Conservation (phyloP, 2,329 filamentous ascomycete species). For the Curvularia eragrostidis region DNA sequence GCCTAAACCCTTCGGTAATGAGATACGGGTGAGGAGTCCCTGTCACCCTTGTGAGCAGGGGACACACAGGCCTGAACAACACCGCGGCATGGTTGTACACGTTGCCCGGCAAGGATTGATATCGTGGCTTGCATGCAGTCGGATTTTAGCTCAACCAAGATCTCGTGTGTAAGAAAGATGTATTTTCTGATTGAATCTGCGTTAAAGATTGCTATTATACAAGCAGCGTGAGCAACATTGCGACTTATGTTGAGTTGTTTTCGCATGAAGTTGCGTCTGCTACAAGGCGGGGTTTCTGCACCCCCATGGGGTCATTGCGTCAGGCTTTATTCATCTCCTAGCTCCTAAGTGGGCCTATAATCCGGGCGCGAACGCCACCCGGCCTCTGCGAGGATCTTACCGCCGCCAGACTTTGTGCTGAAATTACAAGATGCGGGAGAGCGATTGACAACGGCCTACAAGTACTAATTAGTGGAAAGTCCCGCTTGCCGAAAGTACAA, state of each 20-base stretch:
- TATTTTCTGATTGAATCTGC: not conserved
- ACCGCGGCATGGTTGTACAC: constrained; percentile 2
- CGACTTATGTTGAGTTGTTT: not conserved
- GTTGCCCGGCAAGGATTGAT: constrained; percentile 5
- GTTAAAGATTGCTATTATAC: not conserved
- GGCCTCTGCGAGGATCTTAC: not conserved
- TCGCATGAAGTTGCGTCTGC: not conserved
- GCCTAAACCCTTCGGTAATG: constrained; percentile 2
- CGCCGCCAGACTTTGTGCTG: not conserved
- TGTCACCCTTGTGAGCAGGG: not conserved
- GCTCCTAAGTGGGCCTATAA: not conserved
- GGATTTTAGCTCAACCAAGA: not conserved
- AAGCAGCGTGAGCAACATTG: not conserved
- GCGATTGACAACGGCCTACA: constrained; percentile 3
- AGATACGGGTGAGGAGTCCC: not conserved
- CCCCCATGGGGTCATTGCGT: constrained; percentile 13
- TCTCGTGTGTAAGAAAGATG: not conserved
- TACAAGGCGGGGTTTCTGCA: not conserved
- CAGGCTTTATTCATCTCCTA: constrained; percentile 5
- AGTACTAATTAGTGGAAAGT: constrained; percentile 4
- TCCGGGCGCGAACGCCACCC: constrained; percentile 2
- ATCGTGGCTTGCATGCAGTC: constrained; percentile 4
- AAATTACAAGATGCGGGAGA: constrained; percentile 1
- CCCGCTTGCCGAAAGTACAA: not conserved
- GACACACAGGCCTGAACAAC: constrained; percentile 3